These are phyloP conservation scores for Hypoxylon crocopeplum DNA, from an alignment of 495 filamentous ascomycete genomes.

Conservation along the genomic window DNA sequence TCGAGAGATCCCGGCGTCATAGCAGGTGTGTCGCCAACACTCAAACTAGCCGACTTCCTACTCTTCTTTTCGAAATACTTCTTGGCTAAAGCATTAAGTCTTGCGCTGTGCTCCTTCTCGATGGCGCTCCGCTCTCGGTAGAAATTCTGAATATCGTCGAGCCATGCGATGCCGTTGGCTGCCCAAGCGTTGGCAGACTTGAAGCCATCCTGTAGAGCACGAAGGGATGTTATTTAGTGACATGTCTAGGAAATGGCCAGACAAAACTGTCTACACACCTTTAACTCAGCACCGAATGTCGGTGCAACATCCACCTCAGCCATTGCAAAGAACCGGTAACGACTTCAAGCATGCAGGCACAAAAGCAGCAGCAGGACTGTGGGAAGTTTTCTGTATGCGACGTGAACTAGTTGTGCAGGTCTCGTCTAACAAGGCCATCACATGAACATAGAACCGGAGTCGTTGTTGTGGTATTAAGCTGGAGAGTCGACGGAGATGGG, in stretches of 20 bases:
- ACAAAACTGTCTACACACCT: conserved; percentile 60
- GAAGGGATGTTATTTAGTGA: conserved; percentile 25
- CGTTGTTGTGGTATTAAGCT: conserved; percentile 18
- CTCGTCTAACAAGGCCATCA: conserved; percentile 37
- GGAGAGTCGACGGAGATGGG: neutral
- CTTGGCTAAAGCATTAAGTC: conserved; percentile 84
- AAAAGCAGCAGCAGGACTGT: conserved; percentile 3
- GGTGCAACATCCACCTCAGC: conserved; percentile 76
- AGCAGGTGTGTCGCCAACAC: conserved; percentile 90
- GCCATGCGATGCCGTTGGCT: conserved; percentile 84
- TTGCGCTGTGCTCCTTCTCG: conserved; percentile 94
- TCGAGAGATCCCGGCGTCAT: conserved; percentile 96
- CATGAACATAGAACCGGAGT: conserved; percentile 19
- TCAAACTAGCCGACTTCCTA: conserved; percentile 84
- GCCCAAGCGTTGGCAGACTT: conserved; percentile 94
- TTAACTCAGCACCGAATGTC: conserved; percentile 88
- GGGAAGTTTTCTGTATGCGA: conserved; percentile 9
- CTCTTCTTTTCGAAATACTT: conserved; percentile 97
- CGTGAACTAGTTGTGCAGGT: conserved; percentile 13
- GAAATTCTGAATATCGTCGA: conserved; percentile 96
- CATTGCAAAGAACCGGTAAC: conserved; percentile 57
- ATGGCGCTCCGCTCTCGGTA: conserved; percentile 93
- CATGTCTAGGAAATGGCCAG: neutral
- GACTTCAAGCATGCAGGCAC: conserved; percentile 31
- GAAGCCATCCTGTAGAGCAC: conserved; percentile 77